Evolutionary conservation across 139 green algal species (phyloP), one percentile per base, ranked within the genome.

Genomic region (Chlorella sp.): DNA sequence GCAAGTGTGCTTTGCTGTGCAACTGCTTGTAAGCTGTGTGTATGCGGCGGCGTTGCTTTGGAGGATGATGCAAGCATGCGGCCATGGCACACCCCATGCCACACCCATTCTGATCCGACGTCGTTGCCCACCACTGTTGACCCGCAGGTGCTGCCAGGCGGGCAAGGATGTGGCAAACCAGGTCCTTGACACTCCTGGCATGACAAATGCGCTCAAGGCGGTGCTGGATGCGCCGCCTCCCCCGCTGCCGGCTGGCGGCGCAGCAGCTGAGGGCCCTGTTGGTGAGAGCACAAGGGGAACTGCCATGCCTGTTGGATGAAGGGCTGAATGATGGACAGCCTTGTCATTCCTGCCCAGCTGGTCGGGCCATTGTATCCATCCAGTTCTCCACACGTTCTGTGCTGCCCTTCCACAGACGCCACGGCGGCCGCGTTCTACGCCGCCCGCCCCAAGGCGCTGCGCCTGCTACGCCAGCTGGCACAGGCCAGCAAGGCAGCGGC

Each of bases 391-490:
- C n/a, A n/a, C n/a, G n/a, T n/a, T n/a, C n/a, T n/a, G n/a, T 51
- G 44, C 44, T 51, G 44, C 7, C 44, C 44, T 6, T 51, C 44
- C 65, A 36, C 70, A 78, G 70, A 78, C 30, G 70, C 70, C 32
- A n/a, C 78, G 5, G 57, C 79, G 9, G 73, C 39, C 67, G 78
- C 72, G 28, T 67, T n/a, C 51, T 73, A 82, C 72, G 69, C 65
- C 11, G 78, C 70, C 2, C 75, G 86, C 21, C 63, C 81, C 28
- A 83, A 80, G 18, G 82, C 87, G 78, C 76, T 91, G 86, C 73
- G 81, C 26, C 81, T 93, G 74, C 79, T 93, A 78, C 86, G 92
- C 60, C 63, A 90, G 65, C 80, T 94, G 80, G 92, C 88, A 55
- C 69, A 84, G 26, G 85, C 91, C 15, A 91, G 88, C n/a, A 69